phyloP scores from a whole-genome alignment of 768 basidiomycete species.

The Termitomyces sp. region DNA sequence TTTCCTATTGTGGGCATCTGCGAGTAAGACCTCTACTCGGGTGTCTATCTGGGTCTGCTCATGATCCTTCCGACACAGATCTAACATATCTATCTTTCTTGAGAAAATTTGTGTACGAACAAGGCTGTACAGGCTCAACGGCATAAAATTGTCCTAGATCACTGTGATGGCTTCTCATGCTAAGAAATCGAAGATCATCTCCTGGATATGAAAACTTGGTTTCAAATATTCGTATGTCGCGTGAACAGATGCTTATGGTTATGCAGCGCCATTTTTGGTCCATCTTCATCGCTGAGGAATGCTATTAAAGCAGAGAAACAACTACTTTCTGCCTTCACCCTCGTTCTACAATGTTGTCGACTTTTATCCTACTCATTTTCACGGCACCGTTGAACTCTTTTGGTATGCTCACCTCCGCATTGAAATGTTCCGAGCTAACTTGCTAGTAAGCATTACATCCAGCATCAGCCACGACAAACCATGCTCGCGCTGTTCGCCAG shows the following conservation, averaged over 20 bases:
- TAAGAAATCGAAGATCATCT: not conserved
- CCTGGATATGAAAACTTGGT: not conserved
- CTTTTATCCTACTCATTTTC: not conserved
- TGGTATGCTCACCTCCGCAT: not conserved
- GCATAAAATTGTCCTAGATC: not conserved
- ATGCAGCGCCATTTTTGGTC: not conserved
- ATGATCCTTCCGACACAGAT: not conserved
- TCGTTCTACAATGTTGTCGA: not conserved
- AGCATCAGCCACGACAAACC: not conserved
- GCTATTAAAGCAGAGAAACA: not conserved
- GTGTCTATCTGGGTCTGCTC: too few species aligned
- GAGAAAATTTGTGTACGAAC: not conserved
- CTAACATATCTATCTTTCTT: not conserved
- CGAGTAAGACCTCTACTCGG: too few species aligned
- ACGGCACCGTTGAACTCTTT: not conserved
- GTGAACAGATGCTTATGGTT: too few species aligned
- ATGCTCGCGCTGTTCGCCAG: conserved; percentile 1
- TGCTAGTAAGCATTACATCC: not conserved
- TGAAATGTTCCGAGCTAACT: not conserved
- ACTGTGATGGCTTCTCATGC: not conserved
- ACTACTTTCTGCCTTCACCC: not conserved
- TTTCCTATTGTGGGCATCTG: too few species aligned
- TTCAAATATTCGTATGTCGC: not conserved
- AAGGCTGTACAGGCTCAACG: too few species aligned
- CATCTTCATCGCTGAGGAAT: not conserved